These are phyloP conservation scores for Penicillium brasilianum DNA, from an alignment of 2,329 filamentous ascomycete genomes.

Conservation along the genomic window DNA sequence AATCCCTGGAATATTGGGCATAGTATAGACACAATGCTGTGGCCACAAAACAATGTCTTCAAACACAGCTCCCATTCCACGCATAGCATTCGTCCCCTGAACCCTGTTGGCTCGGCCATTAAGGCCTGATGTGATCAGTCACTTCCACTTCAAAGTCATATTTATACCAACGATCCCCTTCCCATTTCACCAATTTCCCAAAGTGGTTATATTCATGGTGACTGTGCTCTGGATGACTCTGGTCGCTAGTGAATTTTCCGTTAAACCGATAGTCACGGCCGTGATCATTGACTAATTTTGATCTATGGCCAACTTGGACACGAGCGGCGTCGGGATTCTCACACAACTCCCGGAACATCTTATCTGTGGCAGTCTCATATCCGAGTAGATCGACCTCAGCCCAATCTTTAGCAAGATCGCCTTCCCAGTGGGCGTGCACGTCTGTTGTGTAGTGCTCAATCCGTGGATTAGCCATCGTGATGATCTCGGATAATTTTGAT, in stretches of 20 bases:
- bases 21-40: background rate
- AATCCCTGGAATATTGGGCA: background rate
- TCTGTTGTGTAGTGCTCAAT: background rate
- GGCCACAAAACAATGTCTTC: background rate
- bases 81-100: background rate
- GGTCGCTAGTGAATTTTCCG: conserved; percentile 1
- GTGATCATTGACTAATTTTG: background rate
- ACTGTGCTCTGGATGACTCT: background rate
- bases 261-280: conserved; percentile 1
- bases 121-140: background rate
- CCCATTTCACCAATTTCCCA: conserved; percentile 1
- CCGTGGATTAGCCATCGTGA: background rate
- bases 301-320: conserved; percentile 2
- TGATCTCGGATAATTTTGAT: background rate
- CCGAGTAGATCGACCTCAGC: background rate
- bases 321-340: background rate
- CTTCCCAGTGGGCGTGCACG: conserved; percentile 2
- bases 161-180: conserved; percentile 1
- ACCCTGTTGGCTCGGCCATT: background rate
- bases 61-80: background rate
- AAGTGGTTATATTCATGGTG: conserved; percentile 1
- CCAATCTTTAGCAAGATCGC: background rate
- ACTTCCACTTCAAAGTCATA: conserved; percentile 3
- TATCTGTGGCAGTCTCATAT: background rate
- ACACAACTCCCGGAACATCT: conserved; percentile 1